Conservation (phyloP, 345 rosid genomes). For the Xanthoceras sorbifolium region DNA sequence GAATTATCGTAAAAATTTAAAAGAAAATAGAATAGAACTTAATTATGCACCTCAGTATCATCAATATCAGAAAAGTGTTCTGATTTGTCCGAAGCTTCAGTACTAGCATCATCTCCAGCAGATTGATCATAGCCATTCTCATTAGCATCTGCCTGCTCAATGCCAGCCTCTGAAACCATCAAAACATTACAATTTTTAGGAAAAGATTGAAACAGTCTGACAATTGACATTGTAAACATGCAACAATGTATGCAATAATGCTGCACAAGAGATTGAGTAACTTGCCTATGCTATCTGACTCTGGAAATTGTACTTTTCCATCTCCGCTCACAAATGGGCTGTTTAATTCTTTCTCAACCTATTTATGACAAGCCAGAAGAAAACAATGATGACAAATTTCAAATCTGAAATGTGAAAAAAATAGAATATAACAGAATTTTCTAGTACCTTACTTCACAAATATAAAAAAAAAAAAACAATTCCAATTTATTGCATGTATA, state of each 20-base stretch:
- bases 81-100: constrained; percentile 51
- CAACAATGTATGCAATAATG: not conserved
- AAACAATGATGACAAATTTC: too few relatives aligned
- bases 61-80: constrained; percentile 75
- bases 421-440: too few relatives aligned
- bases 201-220: constrained; percentile 17
- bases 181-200: constrained; percentile 15
- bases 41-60: constrained; percentile 68
- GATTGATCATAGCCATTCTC: constrained; percentile 31
- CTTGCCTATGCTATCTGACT: constrained; percentile 33
- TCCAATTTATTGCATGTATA: too few relatives aligned
- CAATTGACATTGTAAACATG: not conserved
- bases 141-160: constrained; percentile 15
- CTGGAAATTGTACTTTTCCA: constrained; percentile 23
- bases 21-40: constrained; percentile 10
- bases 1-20: not conserved
- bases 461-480: too few relatives aligned
- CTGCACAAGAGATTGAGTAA: constrained; percentile 10
- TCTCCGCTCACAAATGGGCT: constrained; percentile 27
- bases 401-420: too few relatives aligned
- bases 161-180: constrained; percentile 24
- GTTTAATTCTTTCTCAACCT: constrained; percentile 38
- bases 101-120: constrained; percentile 33
- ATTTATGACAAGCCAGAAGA: constrained; percentile 3
- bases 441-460: too few relatives aligned